These are phyloP conservation scores for Zalaria obscura DNA, from an alignment of 2,329 filamentous ascomycete genomes.

Conservation along the genomic window DNA sequence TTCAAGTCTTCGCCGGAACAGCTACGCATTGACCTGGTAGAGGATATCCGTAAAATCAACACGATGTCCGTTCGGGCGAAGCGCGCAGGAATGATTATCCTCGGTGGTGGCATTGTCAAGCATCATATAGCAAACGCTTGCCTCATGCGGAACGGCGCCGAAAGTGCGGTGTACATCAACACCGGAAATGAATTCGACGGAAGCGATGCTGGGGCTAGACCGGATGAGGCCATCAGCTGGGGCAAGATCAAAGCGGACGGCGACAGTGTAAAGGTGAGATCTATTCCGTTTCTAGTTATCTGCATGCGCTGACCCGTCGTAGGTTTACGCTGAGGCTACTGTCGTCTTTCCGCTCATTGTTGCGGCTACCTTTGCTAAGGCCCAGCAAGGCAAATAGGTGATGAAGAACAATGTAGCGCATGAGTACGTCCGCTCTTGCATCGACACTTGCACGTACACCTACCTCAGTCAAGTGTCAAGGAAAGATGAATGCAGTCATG, in stretches of 20 bases:
- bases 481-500: no score
- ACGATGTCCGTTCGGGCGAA: constrained; percentile 79
- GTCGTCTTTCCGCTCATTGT: constrained; percentile 54
- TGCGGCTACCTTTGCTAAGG: constrained; percentile 48
- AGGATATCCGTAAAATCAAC: constrained; percentile 88
- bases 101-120: constrained; percentile 91
- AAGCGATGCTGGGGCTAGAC: constrained; percentile 85
- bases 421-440: no score
- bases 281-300: background rate
- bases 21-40: constrained; percentile 78
- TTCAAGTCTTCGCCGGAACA: constrained; percentile 76
- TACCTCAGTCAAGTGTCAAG: no score
- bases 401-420: no score
- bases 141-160: constrained; percentile 92
- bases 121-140: constrained; percentile 98
- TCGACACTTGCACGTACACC: no score
- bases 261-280: constrained; percentile 70
- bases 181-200: constrained; percentile 96
- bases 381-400: background rate
- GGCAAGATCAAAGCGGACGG: constrained; percentile 90
- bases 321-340: constrained; percentile 53
- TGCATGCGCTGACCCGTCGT: constrained; percentile 2
- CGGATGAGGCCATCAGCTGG: constrained; percentile 96
- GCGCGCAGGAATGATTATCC: constrained; percentile 83
- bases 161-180: constrained; percentile 95